Percentiles rank a stretch among this genome's conserved stretches.
Evolutionary conservation across 2,329 filamentous ascomycete species (phyloP).

Genomic region (Venturia asperata): DNA sequence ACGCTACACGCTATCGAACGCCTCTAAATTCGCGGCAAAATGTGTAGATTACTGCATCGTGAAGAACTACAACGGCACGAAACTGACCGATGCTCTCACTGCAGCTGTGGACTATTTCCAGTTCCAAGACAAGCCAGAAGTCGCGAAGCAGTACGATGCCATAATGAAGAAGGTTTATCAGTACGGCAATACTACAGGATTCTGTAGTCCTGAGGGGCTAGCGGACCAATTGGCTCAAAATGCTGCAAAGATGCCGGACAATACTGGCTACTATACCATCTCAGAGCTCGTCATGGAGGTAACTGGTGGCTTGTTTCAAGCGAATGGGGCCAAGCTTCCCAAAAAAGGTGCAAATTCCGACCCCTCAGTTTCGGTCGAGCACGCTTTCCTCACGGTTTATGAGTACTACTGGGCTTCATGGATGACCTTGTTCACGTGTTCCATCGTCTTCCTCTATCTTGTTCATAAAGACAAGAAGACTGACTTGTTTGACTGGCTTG

Average conservation of each 20-base stretch:
- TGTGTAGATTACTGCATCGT: not conserved
- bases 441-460: slow-evolving; percentile 7
- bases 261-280: not conserved
- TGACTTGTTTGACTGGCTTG: slow-evolving; percentile 10
- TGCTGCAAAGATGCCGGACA: not conserved
- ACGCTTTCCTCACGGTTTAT: slow-evolving; percentile 1
- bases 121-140: slow-evolving; percentile 10
- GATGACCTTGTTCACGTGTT: slow-evolving; percentile 2
- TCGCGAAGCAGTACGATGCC: not conserved
- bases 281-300: slow-evolving; percentile 6
- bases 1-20: not conserved
- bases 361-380: not conserved
- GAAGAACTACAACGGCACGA: not conserved
- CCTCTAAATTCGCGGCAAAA: not conserved
- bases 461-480: slow-evolving; percentile 14
- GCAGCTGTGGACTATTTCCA: slow-evolving; percentile 3
- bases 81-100: slow-evolving; percentile 6
- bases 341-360: not conserved
- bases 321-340: not conserved
- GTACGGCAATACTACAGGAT: not conserved
- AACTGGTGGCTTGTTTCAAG: slow-evolving; percentile 1
- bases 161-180: not conserved
- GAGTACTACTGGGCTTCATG: slow-evolving; percentile 14
- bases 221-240: not conserved
- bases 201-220: not conserved